Conservation (phyloP, 805 yeast species). For the Saccharomycopsis fodiens region DNA sequence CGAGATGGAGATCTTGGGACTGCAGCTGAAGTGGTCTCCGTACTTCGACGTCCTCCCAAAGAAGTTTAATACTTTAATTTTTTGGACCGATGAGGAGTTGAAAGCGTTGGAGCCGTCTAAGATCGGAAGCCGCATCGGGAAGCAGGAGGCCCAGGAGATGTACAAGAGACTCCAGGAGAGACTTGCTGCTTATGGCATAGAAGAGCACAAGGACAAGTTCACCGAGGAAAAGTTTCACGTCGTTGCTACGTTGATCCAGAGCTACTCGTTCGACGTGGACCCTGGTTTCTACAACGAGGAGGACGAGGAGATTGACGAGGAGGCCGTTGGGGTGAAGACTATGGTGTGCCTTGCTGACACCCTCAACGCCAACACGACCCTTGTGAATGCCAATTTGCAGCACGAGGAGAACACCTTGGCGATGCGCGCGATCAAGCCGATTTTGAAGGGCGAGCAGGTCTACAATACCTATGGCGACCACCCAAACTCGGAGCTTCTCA, state of each 20-base stretch:
- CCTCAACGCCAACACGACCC: constrained; percentile 74
- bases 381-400: constrained; percentile 66
- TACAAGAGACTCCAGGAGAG: constrained; percentile 37
- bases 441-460: constrained; percentile 62
- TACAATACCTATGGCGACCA: constrained; percentile 87
- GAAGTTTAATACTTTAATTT: constrained; percentile 38
- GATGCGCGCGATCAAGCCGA: constrained; percentile 64
- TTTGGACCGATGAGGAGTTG: constrained; percentile 65
- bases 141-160: constrained; percentile 54
- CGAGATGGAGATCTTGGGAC: constrained; percentile 42
- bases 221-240: constrained; percentile 55
- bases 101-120: constrained; percentile 57
- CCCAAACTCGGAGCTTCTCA: constrained; percentile 82
- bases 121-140: constrained; percentile 65
- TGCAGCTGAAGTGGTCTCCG: constrained; percentile 52
- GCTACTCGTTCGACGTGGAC: constrained; percentile 86
- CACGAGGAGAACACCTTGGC: constrained; percentile 42
- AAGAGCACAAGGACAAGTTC: constrained; percentile 26
- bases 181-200: constrained; percentile 32
- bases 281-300: constrained; percentile 28
- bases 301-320: constrained; percentile 28
- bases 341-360: constrained; percentile 94
- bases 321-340: constrained; percentile 42
- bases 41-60: constrained; percentile 70
- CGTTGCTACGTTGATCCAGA: constrained; percentile 75